Percentiles rank a stretch among this genome's conserved stretches.
Conservation (phyloP, 2,329 filamentous ascomycete genomes). For the Xylaria polymorpha region DNA sequence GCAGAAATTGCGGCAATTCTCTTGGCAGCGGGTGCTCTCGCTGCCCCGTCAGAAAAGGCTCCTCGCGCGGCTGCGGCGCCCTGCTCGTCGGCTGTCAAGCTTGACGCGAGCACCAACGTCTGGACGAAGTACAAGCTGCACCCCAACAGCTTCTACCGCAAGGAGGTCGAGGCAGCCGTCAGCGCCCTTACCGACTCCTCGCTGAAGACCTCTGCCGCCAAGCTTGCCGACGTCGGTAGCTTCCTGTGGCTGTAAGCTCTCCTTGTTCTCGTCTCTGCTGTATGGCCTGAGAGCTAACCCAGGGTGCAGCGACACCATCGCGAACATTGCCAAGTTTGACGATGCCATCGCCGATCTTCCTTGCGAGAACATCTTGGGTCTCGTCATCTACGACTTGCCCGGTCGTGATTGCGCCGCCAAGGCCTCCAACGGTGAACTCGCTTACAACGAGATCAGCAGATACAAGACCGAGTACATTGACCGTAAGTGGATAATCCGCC, state of each 20-base stretch:
- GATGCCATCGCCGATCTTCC: conserved; percentile 60
- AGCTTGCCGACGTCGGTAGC: conserved; percentile 64
- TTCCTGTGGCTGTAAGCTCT: conserved; percentile 64
- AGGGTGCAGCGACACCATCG: conserved; percentile 59
- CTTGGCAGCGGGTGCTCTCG: conserved; percentile 47
- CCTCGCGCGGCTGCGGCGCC: conserved; percentile 41
- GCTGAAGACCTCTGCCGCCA: conserved; percentile 64
- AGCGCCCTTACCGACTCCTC: conserved; percentile 54
- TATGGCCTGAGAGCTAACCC: conserved; percentile 24
- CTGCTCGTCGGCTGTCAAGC: conserved; percentile 47
- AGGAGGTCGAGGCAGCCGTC: conserved; percentile 47
- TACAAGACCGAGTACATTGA: conserved; percentile 68
- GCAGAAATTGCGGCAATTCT: conserved; percentile 43
- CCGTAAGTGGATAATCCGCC: conserved; percentile 44
- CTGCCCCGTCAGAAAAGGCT: conserved; percentile 45
- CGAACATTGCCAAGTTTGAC: conserved; percentile 62
- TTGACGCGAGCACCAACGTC: conserved; percentile 50
- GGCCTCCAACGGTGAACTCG: conserved; percentile 69
- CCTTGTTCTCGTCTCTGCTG: neutral
- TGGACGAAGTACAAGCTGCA: conserved; percentile 49
- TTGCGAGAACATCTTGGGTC: conserved; percentile 55
- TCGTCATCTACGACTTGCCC: conserved; percentile 69
- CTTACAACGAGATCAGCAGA: conserved; percentile 60
- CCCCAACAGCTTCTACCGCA: conserved; percentile 50
- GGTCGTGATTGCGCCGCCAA: conserved; percentile 70